Evolutionary conservation across 306 rosid genomes (phyloP), one percentile per base, ranked within the genome.

Genomic region (Cicer judaicum): DNA sequence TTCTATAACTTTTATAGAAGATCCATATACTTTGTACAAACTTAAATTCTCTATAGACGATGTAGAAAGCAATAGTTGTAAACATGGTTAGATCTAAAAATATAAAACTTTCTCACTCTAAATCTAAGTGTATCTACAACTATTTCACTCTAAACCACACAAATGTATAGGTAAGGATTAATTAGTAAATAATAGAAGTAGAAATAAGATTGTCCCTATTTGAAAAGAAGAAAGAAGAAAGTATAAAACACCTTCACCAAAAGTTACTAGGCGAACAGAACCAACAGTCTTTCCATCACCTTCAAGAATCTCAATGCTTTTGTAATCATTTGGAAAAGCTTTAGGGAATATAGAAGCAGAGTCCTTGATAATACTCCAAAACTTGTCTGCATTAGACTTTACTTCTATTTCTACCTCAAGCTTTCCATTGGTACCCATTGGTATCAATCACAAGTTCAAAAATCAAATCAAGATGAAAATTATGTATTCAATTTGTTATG

Each of bases 221-320:
- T 29, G 36, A 5, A 29, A 29, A 29, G 36, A 16, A 16, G 18
- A 16, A 16, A n/a, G n/a, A 29, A 29, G 34, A 16, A 54, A 3
- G 10, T 54, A 16, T 54, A 16, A 4, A 54, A 7, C 75, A 90
- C 96, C 98, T 64, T 89, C 93, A 7, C 72, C 86, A 66, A 86
- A 89, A 36, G 78, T 71, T 3, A 90, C 62, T 16, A 65, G 82
- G 50, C 95, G 90, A 16, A 93, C 55, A 41, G 96, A 89, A 18
- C 95, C 98, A 38, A 72, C 79, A n/a, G 86, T 75, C 14, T 86
- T 90, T 41, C 96, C 98, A 65, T 90, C 92, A 7, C 98, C 98
- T 79, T 89, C 90, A 10, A 93, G 82, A 61, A 93, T 77, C 29
- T 90, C 85, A 64, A 93, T 89, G 81, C 87, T 85, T 68, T 90